Base-by-base conservation (phyloP, 148 eudicot species). In the Fagopyrum esculentum region DNA sequence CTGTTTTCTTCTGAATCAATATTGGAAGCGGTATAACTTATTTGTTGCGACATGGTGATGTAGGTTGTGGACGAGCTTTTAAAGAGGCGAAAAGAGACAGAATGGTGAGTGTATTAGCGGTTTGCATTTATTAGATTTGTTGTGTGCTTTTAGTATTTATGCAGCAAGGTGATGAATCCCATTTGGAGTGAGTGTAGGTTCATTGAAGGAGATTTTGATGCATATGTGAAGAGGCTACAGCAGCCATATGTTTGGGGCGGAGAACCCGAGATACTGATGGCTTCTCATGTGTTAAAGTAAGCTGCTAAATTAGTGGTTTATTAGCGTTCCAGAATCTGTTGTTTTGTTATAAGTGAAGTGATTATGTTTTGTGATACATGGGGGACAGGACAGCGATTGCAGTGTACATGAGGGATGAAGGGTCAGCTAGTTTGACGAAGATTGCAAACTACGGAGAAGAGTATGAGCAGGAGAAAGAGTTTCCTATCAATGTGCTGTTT, bases 61-160 rank as follows among this genome's bases (percentile, higher is more conserved):
- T 77, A 91, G 93, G 94, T 91, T 60, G 97, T 88, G 72, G 87
- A 84, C 10, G 94, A 91, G 89, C 92, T 91, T 47, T 80, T 86
- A 51, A 85, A 74, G 88, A 89, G 97, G 86, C 92, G 89, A 22
- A 82, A 89, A 78, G 90, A 89, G 76, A 84, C 83, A 3, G 89
- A 88, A 82, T 84, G 89, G 97, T 89, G 74, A 76, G 84, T 15
- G 0, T 22, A 64, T 30, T 40, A 5, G n/a, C 5, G 16, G 17
- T 64, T 35, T 35, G 45, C 70, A 35, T 64, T 5, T 61, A 61
- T 4, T 9, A 13, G 29, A 44, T 72, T 40, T 77, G 29, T 51
- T 73, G 10, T 26, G 40, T 73, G 26, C 26, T 22, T 22, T 11
- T 57, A 57, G 7, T 35, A 35, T 52, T 50, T 29, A 10, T 63